Percentiles rank a stretch among this genome's conserved stretches.
These are phyloP conservation scores for Chlamydomonas sp. DNA, from an alignment of 139 green algal genomes.

Conservation along the genomic window DNA sequence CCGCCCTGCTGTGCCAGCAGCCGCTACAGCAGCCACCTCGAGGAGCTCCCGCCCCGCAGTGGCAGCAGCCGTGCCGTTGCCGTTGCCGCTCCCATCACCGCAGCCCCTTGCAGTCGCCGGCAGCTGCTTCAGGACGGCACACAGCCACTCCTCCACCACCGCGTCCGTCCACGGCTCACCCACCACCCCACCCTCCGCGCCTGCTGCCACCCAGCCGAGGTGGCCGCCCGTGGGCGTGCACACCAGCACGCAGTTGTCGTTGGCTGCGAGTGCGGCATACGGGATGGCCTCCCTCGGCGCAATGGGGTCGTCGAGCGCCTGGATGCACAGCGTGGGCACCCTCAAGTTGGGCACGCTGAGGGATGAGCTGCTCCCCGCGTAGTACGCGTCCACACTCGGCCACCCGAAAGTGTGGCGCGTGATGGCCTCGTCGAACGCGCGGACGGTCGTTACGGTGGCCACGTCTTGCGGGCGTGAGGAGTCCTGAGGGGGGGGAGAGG, in stretches of 20 bases:
- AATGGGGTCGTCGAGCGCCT: conserved; percentile 84
- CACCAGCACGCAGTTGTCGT: conserved; percentile 61
- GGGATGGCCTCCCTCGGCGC: conserved; percentile 70
- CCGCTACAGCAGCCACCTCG: too few species aligned
- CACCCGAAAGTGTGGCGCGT: conserved; percentile 60
- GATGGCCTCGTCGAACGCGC: conserved; percentile 81
- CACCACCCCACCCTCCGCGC: conserved; percentile 15
- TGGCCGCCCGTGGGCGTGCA: conserved; percentile 40
- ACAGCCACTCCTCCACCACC: conserved; percentile 30
- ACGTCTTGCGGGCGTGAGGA: background rate
- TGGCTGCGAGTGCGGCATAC: conserved; percentile 36
- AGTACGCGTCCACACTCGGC: conserved; percentile 78
- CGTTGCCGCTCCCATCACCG: too few species aligned
- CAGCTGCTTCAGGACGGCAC: background rate
- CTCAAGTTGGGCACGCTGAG: conserved; percentile 42
- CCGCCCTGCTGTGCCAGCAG: too few species aligned
- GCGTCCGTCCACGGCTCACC: conserved; percentile 40
- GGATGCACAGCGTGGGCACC: conserved; percentile 66
- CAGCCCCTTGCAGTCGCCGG: too few species aligned
- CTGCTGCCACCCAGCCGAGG: conserved; percentile 41
- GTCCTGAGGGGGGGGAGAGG: background rate
- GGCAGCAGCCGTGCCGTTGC: too few species aligned
- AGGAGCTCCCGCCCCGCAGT: too few species aligned
- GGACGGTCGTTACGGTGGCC: conserved; percentile 42
- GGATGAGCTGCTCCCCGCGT: conserved; percentile 47